Percentiles rank a stretch among this genome's conserved stretches.
Conservation (phyloP, 1,284 basidiomycete genomes). For the Dichomitus squalens region DNA sequence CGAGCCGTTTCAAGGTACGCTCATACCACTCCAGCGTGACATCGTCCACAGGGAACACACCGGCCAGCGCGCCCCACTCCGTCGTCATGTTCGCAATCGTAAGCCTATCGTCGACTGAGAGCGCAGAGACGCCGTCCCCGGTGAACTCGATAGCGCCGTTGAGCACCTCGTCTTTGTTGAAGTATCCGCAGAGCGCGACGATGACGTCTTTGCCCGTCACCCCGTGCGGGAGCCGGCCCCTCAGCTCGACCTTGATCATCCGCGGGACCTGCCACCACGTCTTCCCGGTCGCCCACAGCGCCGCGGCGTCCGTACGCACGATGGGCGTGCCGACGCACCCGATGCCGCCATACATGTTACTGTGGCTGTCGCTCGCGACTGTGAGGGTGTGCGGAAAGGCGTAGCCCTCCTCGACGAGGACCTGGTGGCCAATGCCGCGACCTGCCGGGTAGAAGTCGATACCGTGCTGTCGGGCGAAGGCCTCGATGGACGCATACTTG, state of each 20-base stretch:
- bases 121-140: constrained; percentile 84
- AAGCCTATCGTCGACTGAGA: constrained; percentile 90
- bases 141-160: constrained; percentile 99
- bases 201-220: constrained; percentile 99
- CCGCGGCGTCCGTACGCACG: constrained; percentile 90
- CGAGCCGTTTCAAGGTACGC: constrained; percentile 72
- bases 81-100: constrained; percentile 99
- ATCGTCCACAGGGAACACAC: constrained; percentile 93
- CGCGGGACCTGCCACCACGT: constrained; percentile 99
- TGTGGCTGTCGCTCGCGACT: constrained; percentile 96
- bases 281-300: constrained; percentile 97
- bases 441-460: constrained; percentile 98
- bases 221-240: constrained; percentile 80
- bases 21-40: constrained; percentile 90
- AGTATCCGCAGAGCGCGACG: constrained; percentile 94
- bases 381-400: constrained; percentile 93
- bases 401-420: constrained; percentile 95
- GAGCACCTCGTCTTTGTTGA: constrained; percentile 97
- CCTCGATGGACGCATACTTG: constrained; percentile 94
- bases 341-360: constrained; percentile 99
- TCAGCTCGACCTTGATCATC: constrained; percentile 94
- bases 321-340: constrained; percentile 98
- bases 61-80: constrained; percentile 97
- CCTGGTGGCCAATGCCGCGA: constrained; percentile 96
- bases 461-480: constrained; percentile 84